Percentiles rank a stretch among this genome's conserved stretches.
phyloP scores from a whole-genome alignment of 108 stramenopile species.

The Mayamaea pseudoterrestris region DNA sequence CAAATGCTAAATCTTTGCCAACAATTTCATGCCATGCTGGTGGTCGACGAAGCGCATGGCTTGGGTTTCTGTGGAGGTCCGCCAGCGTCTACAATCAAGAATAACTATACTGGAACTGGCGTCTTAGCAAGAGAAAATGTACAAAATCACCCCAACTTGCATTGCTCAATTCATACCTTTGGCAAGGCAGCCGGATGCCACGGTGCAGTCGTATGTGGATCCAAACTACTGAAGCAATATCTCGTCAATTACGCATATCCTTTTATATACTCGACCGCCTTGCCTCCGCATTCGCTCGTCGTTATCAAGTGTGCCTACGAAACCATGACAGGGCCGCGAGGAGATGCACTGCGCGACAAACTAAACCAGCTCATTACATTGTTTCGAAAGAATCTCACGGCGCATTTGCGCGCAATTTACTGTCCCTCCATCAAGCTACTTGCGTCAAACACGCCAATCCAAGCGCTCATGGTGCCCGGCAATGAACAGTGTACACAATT shows the following conservation, averaged over 20 bases:
- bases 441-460: slow-evolving; percentile 53
- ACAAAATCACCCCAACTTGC: slow-evolving; percentile 71
- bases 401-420: slow-evolving; percentile 7
- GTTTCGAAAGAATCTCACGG: slow-evolving; percentile 22
- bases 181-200: slow-evolving; percentile 96
- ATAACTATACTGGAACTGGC: slow-evolving; percentile 43
- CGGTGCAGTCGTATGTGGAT: slow-evolving; percentile 81
- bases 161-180: slow-evolving; percentile 86
- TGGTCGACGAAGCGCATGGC: slow-evolving; percentile 91
- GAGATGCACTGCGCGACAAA: background rate
- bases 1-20: slow-evolving; percentile 52
- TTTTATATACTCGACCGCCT: slow-evolving; percentile 89
- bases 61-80: slow-evolving; percentile 62
- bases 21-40: slow-evolving; percentile 39
- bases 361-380: slow-evolving; percentile 17
- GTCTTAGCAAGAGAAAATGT: slow-evolving; percentile 54
- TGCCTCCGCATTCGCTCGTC: slow-evolving; percentile 73
- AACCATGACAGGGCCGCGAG: slow-evolving; percentile 40
- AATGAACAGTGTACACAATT: slow-evolving; percentile 52
- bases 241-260: slow-evolving; percentile 90
- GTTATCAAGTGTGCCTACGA: slow-evolving; percentile 69
- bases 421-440: background rate
- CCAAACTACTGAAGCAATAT: slow-evolving; percentile 48
- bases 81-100: slow-evolving; percentile 14
- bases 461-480: slow-evolving; percentile 87